These are phyloP conservation scores for Trypanosoma scelopori DNA, from an alignment of 208 protist genomes.

Conservation along the genomic window DNA sequence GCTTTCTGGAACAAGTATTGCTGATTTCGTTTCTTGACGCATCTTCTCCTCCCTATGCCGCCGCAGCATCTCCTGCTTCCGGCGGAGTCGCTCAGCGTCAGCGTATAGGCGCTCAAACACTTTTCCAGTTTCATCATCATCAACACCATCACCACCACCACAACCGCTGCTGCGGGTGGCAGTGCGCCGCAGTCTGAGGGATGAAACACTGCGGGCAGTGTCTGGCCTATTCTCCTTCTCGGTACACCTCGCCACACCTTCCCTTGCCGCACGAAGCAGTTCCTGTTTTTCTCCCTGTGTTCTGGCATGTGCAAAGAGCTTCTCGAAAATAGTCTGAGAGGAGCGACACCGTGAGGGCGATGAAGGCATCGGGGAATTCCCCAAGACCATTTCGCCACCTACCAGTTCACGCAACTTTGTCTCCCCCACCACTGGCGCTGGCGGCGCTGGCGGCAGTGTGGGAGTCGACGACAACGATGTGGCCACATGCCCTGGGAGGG, in stretches of 20 bases:
- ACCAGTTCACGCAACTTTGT: too few relatives aligned
- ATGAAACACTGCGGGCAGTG: too few relatives aligned
- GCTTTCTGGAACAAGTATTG: background rate
- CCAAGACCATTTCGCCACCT: too few relatives aligned
- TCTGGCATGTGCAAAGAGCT: conserved; percentile 26
- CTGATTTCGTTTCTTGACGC: conserved; percentile 1
- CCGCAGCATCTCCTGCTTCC: conserved; percentile 5
- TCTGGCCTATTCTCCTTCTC: background rate
- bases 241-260: background rate
- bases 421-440: too few relatives aligned
- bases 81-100: conserved; percentile 40
- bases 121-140: background rate
- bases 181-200: background rate
- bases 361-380: background rate
- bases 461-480: too few relatives aligned
- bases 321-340: conserved; percentile 11
- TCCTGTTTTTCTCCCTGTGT: background rate
- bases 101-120: conserved; percentile 66
- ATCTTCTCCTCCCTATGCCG: conserved; percentile 11
- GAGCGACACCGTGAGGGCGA: background rate
- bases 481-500: too few relatives aligned
- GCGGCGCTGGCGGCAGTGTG: too few relatives aligned
- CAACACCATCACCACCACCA: background rate
- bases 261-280: background rate
- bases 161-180: background rate